Conservation (phyloP, 2,329 filamentous ascomycete genomes). For the Venturia pyrina region DNA sequence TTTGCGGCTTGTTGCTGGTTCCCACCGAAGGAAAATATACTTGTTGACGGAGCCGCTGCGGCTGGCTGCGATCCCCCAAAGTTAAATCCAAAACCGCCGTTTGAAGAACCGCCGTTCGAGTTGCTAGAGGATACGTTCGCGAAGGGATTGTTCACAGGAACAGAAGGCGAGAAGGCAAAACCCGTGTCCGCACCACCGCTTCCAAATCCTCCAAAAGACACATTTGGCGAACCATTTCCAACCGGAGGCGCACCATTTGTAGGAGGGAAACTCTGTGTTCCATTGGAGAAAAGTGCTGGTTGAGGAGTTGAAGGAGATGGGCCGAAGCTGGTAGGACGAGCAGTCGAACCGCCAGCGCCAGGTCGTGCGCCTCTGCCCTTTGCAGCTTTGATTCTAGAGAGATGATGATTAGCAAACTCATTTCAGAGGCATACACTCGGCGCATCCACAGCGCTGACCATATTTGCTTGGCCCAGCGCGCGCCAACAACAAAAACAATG, state of each 20-base stretch:
- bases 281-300: neutral
- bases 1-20: neutral
- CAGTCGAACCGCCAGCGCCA: neutral
- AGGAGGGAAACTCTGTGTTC: conserved; percentile 10
- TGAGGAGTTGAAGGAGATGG: neutral
- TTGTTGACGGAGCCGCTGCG: neutral
- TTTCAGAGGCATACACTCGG: neutral
- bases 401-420: neutral
- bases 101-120: neutral
- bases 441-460: conserved; percentile 3
- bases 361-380: neutral
- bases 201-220: conserved; percentile 11
- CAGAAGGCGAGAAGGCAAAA: conserved; percentile 7
- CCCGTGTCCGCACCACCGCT: neutral
- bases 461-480: neutral
- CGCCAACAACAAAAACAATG: neutral
- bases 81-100: conserved; percentile 5
- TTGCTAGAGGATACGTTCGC: neutral
- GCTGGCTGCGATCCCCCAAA: conserved; percentile 6
- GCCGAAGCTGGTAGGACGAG: neutral
- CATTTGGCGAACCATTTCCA: conserved; percentile 2
- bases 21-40: conserved; percentile 7
- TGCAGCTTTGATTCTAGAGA: conserved; percentile 5
- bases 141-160: conserved; percentile 11
- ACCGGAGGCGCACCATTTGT: conserved; percentile 5